Percentiles rank a stretch among this genome's conserved stretches.
Conservation (phyloP, 495 filamentous ascomycete genomes). For the Parmelia sp. region DNA sequence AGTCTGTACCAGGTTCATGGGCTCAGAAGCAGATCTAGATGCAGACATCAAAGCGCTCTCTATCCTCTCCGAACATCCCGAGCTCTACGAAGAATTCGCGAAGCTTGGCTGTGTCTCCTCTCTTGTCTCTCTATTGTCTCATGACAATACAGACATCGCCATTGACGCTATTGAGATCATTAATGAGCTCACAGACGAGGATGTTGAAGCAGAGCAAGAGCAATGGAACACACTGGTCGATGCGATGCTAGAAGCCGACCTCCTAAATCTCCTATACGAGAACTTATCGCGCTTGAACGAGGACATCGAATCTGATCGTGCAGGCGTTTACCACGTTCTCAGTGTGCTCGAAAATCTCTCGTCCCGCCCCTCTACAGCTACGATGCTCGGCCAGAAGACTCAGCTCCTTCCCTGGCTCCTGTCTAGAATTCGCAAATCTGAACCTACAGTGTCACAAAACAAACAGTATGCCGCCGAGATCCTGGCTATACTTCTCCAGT, state of each 20-base stretch:
- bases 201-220: constrained; percentile 73
- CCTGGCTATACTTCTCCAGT: constrained; percentile 76
- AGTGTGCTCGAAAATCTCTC: constrained; percentile 83
- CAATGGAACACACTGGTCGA: constrained; percentile 81
- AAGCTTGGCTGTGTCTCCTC: constrained; percentile 69
- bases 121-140: constrained; percentile 74
- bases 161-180: constrained; percentile 89
- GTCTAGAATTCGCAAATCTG: constrained; percentile 56
- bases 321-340: constrained; percentile 80
- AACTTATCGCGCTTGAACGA: constrained; percentile 86
- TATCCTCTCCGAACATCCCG: constrained; percentile 79
- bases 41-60: constrained; percentile 81
- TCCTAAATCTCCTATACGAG: constrained; percentile 73
- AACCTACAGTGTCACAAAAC: constrained; percentile 68
- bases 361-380: constrained; percentile 54
- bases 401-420: constrained; percentile 70
- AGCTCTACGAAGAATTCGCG: constrained; percentile 77
- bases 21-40: constrained; percentile 86
- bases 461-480: constrained; percentile 94
- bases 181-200: constrained; percentile 88
- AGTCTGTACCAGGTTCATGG: constrained; percentile 54
- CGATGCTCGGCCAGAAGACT: constrained; percentile 59
- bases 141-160: constrained; percentile 97
- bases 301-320: constrained; percentile 65
- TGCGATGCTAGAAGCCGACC: constrained; percentile 72